Percentiles rank a stretch among this genome's conserved stretches.
phyloP scores from a whole-genome alignment of 2,329 filamentous ascomycete species.

The Penicillium sp. region DNA sequence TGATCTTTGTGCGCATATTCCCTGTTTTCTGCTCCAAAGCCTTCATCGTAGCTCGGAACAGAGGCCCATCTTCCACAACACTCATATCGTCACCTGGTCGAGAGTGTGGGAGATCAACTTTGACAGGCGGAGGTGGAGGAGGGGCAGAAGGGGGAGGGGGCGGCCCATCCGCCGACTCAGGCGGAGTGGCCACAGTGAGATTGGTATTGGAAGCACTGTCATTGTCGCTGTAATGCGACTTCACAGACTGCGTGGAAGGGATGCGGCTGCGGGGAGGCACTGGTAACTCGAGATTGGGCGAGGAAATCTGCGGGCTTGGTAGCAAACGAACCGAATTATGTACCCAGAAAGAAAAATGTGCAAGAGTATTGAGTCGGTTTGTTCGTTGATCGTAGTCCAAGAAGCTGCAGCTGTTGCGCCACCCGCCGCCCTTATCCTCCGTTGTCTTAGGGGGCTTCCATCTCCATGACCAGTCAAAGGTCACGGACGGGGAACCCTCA shows the following conservation, averaged over 20 bases:
- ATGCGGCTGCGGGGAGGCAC: conserved; percentile 72
- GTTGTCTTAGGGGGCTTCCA: conserved; percentile 81
- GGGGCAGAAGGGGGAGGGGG: conserved; percentile 19
- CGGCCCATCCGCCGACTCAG: conserved; percentile 27
- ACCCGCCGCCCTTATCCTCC: conserved; percentile 83
- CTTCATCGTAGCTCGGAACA: conserved; percentile 96
- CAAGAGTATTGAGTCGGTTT: conserved; percentile 79
- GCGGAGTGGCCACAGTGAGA: conserved; percentile 26
- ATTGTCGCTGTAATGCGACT: conserved; percentile 70
- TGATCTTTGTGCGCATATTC: conserved; percentile 89
- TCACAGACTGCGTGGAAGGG: conserved; percentile 79
- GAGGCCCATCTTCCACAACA: conserved; percentile 80
- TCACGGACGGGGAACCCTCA: conserved; percentile 71
- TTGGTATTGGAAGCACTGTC: conserved; percentile 47
- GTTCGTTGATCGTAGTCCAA: conserved; percentile 94
- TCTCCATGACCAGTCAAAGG: conserved; percentile 94
- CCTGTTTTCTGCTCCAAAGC: conserved; percentile 93
- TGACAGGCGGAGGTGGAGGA: conserved; percentile 49
- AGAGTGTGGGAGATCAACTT: conserved; percentile 80
- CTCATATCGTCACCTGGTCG: conserved; percentile 80
- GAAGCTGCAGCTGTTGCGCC: conserved; percentile 95
- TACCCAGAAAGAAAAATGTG: conserved; percentile 93
- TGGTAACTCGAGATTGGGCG: conserved; percentile 65
- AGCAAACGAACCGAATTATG: conserved; percentile 53
- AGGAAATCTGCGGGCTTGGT: conserved; percentile 57